phyloP scores from a whole-genome alignment of 352 stramenopile genomes.

The Phytophthora macrochlamydospora region DNA sequence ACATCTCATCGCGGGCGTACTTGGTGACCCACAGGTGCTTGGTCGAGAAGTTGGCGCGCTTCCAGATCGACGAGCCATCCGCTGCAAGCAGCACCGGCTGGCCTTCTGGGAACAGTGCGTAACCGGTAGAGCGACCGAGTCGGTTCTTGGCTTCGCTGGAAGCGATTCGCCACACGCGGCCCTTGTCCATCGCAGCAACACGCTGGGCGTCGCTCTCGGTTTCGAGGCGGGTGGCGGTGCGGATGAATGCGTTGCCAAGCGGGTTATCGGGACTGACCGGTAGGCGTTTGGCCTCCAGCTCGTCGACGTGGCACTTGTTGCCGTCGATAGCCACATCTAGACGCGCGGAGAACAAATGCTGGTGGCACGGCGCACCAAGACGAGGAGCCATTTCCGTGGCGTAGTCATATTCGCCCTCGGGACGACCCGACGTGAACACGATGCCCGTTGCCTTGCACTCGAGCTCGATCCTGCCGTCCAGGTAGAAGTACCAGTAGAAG shows the following conservation, averaged over 20 bases:
- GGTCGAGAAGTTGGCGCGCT: constrained; percentile 65
- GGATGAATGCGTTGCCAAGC: constrained; percentile 63
- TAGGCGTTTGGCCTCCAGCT: constrained; percentile 66
- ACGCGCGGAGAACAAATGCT: constrained; percentile 83
- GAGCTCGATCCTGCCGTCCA: constrained; percentile 65
- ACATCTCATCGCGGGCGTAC: constrained; percentile 63
- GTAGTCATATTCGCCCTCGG: constrained; percentile 57
- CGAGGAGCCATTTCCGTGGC: constrained; percentile 56
- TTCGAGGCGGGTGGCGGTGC: constrained; percentile 52
- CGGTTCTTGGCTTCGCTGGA: constrained; percentile 64
- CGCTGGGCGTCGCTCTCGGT: constrained; percentile 55
- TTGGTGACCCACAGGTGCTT: constrained; percentile 81
- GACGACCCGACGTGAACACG: constrained; percentile 79
- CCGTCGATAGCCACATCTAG: constrained; percentile 82
- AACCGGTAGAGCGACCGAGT: constrained; percentile 65
- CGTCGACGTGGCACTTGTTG: constrained; percentile 51
- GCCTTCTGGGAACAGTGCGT: constrained; percentile 60
- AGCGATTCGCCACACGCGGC: constrained; percentile 70
- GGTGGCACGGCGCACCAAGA: constrained; percentile 71
- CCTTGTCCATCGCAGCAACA: constrained; percentile 53
- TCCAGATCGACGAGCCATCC: constrained; percentile 54
- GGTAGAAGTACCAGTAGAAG: constrained; percentile 48
- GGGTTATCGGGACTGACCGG: constrained; percentile 49
- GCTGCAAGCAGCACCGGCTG: constrained; percentile 59
- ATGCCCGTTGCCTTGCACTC: constrained; percentile 85